Base-by-base conservation (phyloP, 306 rosid genomes). In the Castanopsis chinensis region DNA sequence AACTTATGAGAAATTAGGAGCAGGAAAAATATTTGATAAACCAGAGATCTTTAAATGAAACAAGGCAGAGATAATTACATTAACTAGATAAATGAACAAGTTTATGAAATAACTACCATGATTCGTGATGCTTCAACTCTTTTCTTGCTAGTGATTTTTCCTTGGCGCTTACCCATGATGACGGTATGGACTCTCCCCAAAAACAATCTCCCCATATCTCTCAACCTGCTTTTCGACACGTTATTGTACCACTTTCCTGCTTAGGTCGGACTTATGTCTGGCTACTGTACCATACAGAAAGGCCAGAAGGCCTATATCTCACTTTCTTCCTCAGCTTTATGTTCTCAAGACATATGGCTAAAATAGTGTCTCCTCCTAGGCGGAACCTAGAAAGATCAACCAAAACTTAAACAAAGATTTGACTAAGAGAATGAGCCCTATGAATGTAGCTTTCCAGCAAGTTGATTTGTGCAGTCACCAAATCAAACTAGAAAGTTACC, bases 91-190 rank as follows among this genome's bases (percentile, higher is more conserved):
- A 28, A 18, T 65, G 75, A 80, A 74, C 58, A 51, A 80, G 72
- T 69, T 27, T 67, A 23, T 52, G 56, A 70, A 41, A 30, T 64
- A 18, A 61, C n/a, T 91, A 89, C 92, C 92, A 73, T 75, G 82
- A 85, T 41, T 54, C 83, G 51, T 74, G 92, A 80, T 79, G 83
- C 79, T 72, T 82, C 83, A 71, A 79, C 69, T 6, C 64, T 65
- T 75, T 81, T 71, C 78, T 83, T 79, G 83, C 84, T 83, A 72
- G 86, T 76, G 64, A 88, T 86, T 41, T 83, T 87, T 75, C 92
- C 97, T 78, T 92, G 83, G 60, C 61, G 76, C 78, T 85, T 81
- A 54, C 83, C 96, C 94, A 91, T 88, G 88, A 35, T 37, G 74
- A 80, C 53, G 19, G 55, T 54, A 79, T 20, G 2, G 71, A 70